These are phyloP conservation scores for Telfairia occidentalis DNA, from an alignment of 331 rosid genomes.

Conservation along the genomic window DNA sequence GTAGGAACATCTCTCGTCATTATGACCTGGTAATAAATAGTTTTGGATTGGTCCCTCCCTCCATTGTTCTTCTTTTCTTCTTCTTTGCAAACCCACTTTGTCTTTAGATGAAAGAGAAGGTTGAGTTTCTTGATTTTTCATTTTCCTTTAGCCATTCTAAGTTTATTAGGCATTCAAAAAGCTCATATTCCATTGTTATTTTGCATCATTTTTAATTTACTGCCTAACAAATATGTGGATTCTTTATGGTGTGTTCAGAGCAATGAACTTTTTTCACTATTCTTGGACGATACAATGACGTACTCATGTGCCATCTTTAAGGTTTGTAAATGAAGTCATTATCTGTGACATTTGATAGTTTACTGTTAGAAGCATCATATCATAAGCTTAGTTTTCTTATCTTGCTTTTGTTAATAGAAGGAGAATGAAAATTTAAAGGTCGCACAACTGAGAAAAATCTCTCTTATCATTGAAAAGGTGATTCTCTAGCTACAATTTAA, in stretches of 20 bases:
- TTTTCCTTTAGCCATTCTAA: background rate
- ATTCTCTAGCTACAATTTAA: background rate
- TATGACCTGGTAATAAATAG: constrained; percentile 53
- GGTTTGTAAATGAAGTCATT: constrained; percentile 30
- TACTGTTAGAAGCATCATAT: background rate
- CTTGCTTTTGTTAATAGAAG: constrained; percentile 26
- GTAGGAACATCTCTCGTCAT: constrained; percentile 80
- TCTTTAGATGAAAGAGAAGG: background rate
- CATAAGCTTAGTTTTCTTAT: background rate
- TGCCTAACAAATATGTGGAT: background rate
- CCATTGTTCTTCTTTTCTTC: background rate
- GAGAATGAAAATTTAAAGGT: constrained; percentile 57
- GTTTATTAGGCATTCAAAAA: background rate
- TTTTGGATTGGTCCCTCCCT: background rate
- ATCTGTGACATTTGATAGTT: background rate
- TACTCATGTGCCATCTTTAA: constrained; percentile 81
- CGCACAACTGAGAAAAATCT: constrained; percentile 71
- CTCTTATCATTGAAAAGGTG: constrained; percentile 60
- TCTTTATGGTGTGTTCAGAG: constrained; percentile 43
- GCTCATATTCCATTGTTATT: constrained; percentile 12
- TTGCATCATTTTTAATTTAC: background rate
- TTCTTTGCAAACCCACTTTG: background rate
- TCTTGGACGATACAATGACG: constrained; percentile 91
- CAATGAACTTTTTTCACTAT: constrained; percentile 70
- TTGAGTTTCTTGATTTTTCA: background rate